phyloP scores from a whole-genome alignment of 116 monocot genomes.

The Posidonia oceanica region DNA sequence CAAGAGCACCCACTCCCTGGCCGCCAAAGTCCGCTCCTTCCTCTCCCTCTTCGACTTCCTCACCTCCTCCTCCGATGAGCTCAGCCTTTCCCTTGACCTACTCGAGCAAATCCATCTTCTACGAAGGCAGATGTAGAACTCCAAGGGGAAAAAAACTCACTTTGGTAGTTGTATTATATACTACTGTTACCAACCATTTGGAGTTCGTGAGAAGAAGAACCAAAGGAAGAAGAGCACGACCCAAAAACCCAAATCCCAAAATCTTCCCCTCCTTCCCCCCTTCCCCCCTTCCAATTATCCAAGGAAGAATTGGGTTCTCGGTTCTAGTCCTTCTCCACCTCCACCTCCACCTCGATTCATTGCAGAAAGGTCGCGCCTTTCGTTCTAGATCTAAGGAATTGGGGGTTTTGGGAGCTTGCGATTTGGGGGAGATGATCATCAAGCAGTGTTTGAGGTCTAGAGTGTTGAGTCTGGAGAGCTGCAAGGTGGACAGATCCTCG shows the following conservation, averaged over 20 bases:
- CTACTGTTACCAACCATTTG: too few species aligned
- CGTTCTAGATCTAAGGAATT: background rate
- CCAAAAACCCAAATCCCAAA: background rate
- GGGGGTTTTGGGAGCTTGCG: background rate
- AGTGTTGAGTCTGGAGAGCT: constrained; percentile 60
- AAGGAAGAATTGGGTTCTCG: constrained; percentile 1
- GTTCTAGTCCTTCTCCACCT: background rate
- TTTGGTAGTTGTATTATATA: too few species aligned
- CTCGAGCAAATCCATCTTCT: constrained; percentile 54
- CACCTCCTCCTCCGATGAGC: constrained; percentile 11
- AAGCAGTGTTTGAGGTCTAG: constrained; percentile 47
- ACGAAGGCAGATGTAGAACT: constrained; percentile 19
- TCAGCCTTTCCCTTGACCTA: constrained; percentile 34
- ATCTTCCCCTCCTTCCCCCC: background rate
- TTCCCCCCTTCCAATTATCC: background rate
- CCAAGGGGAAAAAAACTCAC: background rate
- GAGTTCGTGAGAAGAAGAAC: too few species aligned
- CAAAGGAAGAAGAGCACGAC: background rate
- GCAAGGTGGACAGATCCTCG: constrained; percentile 16
- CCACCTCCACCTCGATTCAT: background rate
- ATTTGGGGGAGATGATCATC: constrained; percentile 37
- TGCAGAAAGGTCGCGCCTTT: background rate
- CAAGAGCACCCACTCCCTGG: constrained; percentile 28
- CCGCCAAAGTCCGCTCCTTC: constrained; percentile 33
- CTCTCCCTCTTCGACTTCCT: constrained; percentile 19